phyloP scores from a whole-genome alignment of 2,329 filamentous ascomycete species.

The Fusarium sp. region DNA sequence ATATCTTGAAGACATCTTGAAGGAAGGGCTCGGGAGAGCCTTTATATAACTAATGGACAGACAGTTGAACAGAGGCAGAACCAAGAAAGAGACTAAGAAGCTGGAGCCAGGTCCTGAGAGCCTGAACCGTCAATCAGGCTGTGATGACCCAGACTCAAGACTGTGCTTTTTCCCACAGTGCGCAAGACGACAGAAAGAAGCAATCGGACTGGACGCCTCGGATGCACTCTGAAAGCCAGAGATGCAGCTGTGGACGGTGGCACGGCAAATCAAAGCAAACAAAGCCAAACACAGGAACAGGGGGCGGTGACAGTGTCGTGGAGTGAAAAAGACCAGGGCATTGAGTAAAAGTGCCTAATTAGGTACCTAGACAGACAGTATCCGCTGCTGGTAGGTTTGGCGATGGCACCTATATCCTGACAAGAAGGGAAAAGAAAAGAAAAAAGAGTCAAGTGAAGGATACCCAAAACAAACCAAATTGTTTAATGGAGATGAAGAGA shows the following conservation, averaged over 20 bases:
- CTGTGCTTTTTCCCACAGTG: conserved; percentile 21
- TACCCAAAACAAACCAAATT: background rate
- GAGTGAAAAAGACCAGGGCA: conserved; percentile 8
- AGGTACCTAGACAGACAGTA: conserved; percentile 1
- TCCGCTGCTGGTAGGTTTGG: background rate
- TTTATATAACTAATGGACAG: conserved; percentile 40
- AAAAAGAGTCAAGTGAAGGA: background rate
- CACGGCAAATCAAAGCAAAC: conserved; percentile 1
- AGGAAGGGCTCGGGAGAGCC: conserved; percentile 14
- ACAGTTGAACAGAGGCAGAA: background rate
- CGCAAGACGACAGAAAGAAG: conserved; percentile 18
- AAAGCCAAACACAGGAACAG: background rate
- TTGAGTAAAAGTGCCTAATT: conserved; percentile 6
- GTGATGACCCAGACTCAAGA: conserved; percentile 2
- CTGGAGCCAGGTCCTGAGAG: background rate
- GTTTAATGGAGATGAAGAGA: background rate
- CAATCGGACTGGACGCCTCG: conserved; percentile 21
- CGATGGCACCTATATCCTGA: background rate
- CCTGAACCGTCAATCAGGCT: conserved; percentile 19
- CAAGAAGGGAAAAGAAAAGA: background rate
- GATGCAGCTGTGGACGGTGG: conserved; percentile 5
- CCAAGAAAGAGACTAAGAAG: background rate
- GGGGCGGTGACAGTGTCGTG: conserved; percentile 23
- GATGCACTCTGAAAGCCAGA: conserved; percentile 14
- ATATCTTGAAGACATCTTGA: conserved; percentile 52